A percentile compares a stretch with the other conserved stretches of the same genome.
Evolutionary conservation across 768 basidiomycete species (phyloP).

Genomic region (Psilocybe tampanensis): DNA sequence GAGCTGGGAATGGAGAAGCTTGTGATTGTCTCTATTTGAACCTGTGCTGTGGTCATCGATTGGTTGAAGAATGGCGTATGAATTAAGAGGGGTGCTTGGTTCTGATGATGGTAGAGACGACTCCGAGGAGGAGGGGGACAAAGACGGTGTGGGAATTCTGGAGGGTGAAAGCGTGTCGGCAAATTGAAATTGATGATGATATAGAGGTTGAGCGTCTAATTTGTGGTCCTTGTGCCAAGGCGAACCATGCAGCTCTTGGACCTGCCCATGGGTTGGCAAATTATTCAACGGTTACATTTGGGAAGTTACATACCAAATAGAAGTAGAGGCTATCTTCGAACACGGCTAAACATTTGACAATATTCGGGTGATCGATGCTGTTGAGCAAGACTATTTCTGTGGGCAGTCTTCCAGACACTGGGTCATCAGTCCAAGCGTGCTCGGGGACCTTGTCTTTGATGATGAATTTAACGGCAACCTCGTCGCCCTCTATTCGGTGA

Average conservation of each 20-base stretch:
- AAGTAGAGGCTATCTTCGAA: constrained; percentile 86
- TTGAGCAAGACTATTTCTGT: constrained; percentile 81
- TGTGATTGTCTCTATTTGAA: constrained; percentile 18
- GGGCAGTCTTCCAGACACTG: constrained; percentile 65
- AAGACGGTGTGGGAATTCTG: constrained; percentile 45
- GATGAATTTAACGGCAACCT: constrained; percentile 96
- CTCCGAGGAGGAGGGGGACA: constrained; percentile 49
- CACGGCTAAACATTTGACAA: constrained; percentile 81
- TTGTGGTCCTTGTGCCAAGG: constrained; percentile 71
- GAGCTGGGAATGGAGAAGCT: constrained; percentile 21
- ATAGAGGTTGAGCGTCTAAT: constrained; percentile 22
- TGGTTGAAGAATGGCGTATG: constrained; percentile 21
- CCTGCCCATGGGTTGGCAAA: constrained; percentile 43
- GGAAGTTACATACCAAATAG: constrained; percentile 68
- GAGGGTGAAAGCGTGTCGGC: constrained; percentile 26
- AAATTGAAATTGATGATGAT: constrained; percentile 17
- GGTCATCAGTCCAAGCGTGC: constrained; percentile 65
- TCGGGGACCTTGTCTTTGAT: constrained; percentile 73
- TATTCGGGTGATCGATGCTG: constrained; percentile 74
- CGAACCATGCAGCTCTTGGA: constrained; percentile 91
- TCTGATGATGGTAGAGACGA: constrained; percentile 29
- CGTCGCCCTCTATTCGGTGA: constrained; percentile 56
- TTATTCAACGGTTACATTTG: constrained; percentile 5
- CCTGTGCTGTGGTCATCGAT: not conserved
- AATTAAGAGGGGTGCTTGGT: constrained; percentile 29